Percentiles rank a stretch among this genome's conserved stretches.
Conservation (phyloP, 176 grass and related monocot genomes). For the Phragmites australis region DNA sequence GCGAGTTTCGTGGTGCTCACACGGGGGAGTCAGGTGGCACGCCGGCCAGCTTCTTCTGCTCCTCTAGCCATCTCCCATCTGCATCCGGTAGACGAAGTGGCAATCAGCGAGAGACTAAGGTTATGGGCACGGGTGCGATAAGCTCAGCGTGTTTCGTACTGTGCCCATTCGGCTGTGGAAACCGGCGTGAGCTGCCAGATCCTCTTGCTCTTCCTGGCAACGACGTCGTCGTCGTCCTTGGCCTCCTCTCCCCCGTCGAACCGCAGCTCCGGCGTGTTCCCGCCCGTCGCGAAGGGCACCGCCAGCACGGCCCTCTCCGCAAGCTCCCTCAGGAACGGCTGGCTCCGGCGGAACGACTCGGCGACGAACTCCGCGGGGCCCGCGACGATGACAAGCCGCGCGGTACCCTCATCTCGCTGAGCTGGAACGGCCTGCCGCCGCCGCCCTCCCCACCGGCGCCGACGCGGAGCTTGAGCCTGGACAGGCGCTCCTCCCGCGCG, state of each 20-base stretch:
- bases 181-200: slow-evolving; percentile 82
- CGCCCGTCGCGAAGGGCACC: slow-evolving; percentile 75
- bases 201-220: slow-evolving; percentile 52
- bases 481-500: slow-evolving; percentile 80
- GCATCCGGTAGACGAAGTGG: background rate
- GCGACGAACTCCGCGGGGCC: slow-evolving; percentile 67
- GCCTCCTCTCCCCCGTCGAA: slow-evolving; percentile 20
- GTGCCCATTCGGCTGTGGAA: slow-evolving; percentile 59
- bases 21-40: slow-evolving; percentile 77
- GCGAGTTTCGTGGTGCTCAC: slow-evolving; percentile 38
- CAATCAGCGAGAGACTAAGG: background rate
- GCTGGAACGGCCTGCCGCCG: slow-evolving; percentile 38
- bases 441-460: slow-evolving; percentile 27
- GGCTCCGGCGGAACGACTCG: slow-evolving; percentile 76
- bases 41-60: slow-evolving; percentile 89
- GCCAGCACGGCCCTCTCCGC: slow-evolving; percentile 80
- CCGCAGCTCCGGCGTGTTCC: slow-evolving; percentile 45
- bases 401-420: slow-evolving; percentile 75
- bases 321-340: slow-evolving; percentile 57
- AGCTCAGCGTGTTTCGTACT: slow-evolving; percentile 42
- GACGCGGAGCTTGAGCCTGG: slow-evolving; percentile 67
- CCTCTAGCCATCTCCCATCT: slow-evolving; percentile 92
- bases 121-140: background rate
- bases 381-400: slow-evolving; percentile 78
- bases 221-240: background rate